A percentile compares a stretch with the other conserved stretches of the same genome.
Conservation (phyloP, 164 flowering plant genomes). For the Liquidambar formosana region DNA sequence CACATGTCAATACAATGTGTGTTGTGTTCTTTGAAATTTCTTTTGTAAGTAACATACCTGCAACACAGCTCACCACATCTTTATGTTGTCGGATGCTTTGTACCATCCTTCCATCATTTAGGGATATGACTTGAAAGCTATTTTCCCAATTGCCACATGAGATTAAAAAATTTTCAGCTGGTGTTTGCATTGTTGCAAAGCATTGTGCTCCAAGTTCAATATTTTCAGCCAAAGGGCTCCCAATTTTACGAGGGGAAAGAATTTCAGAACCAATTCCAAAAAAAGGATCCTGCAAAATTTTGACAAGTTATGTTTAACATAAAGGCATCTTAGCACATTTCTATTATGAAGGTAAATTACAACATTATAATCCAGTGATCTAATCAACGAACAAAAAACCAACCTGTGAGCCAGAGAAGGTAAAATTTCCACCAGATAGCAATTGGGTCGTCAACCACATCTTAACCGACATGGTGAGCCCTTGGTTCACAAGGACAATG, state of each 20-base stretch:
- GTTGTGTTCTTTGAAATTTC: neutral
- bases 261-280: slow-evolving; percentile 95
- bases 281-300: slow-evolving; percentile 79
- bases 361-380: neutral
- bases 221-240: slow-evolving; percentile 81
- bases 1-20: neutral
- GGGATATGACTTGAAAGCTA: slow-evolving; percentile 86
- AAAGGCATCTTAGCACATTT: neutral
- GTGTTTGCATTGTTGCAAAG: slow-evolving; percentile 76
- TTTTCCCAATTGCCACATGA: slow-evolving; percentile 98
- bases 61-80: slow-evolving; percentile 93
- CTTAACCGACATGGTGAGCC: slow-evolving; percentile 81
- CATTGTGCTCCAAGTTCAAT: slow-evolving; percentile 83
- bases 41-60: slow-evolving; percentile 51
- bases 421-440: slow-evolving; percentile 95
- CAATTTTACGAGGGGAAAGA: slow-evolving; percentile 82
- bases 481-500: slow-evolving; percentile 76
- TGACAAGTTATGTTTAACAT: neutral
- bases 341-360: neutral
- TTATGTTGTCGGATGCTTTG: slow-evolving; percentile 94
- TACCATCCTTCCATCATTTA: slow-evolving; percentile 84
- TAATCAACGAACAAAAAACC: neutral
- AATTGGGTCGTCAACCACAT: slow-evolving; percentile 96
- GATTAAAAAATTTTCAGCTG: slow-evolving; percentile 75
- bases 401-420: slow-evolving; percentile 93